Evolutionary conservation across 2,329 filamentous ascomycete species (phyloP), one percentile per base, ranked within the genome.

Genomic region (Nigrograna mackinnonii): DNA sequence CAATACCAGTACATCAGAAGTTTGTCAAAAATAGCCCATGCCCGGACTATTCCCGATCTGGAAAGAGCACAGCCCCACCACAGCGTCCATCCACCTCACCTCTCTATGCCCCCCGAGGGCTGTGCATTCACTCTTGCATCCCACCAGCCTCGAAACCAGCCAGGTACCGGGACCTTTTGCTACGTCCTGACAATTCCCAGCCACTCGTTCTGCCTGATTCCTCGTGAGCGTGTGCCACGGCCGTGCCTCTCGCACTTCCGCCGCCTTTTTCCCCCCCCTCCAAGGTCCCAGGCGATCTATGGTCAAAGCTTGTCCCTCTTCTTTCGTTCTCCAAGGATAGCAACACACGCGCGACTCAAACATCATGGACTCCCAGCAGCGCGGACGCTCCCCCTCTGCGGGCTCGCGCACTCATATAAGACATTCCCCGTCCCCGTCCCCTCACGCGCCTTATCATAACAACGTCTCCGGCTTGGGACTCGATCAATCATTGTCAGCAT

Each of bases 381-480:
- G 79, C 65, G 81, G 81, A 64, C 82, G 82, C 62, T 85, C 83
- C 56, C 80, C 78, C 54, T 85, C 84, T 60, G 74, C 75, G 62
- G 76, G 76, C 51, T 77, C 79, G 55, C 65, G 58, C 64, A 66
- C 74, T 73, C 77, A 83, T 84, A 85, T 87, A 85, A 86, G 79
- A 67, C 82, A 83, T 67, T 79, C 74, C 54, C 83, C 82, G 68
- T 85, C 84, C 58, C 80, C 83, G 57, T 82, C 82, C 63, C 79
- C 79, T 66, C 78, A 67, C 59, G 67, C 70, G 68, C 75, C 75
- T 57, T 80, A 78, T 59, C 72, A 76, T 63, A 75, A 75, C 39
- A 78, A 57, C 74, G 84, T 52, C 20, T 42, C 54, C 39, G 82
- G 80, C 61, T 75, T 86, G 60, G 79, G 71, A 50, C 71, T 85